phyloP scores from a whole-genome alignment of 2,329 filamentous ascomycete genomes.

The Parastagonospora avenae region DNA sequence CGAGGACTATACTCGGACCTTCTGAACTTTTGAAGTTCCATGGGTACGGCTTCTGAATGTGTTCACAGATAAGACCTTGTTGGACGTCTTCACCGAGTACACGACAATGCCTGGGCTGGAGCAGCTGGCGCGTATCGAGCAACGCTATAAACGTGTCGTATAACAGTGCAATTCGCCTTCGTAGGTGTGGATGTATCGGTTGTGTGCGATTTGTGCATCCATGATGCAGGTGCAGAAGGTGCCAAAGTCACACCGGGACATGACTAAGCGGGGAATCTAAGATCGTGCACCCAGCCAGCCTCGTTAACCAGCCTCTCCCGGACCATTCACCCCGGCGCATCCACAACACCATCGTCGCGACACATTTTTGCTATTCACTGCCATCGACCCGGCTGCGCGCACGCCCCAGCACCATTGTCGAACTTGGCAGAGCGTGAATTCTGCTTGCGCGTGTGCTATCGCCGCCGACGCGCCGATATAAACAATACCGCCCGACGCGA shows the following conservation, averaged over 20 bases:
- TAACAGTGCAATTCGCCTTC: not conserved
- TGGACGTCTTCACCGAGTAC: too few relatives aligned
- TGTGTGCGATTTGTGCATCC: too few relatives aligned
- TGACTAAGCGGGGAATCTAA: conserved; percentile 11
- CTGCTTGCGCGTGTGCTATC: conserved; percentile 27
- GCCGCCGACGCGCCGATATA: conserved; percentile 39
- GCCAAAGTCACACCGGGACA: not conserved
- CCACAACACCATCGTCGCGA: conserved; percentile 27
- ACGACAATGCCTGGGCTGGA: too few relatives aligned
- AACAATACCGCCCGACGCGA: conserved; percentile 36
- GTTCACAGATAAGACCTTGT: too few relatives aligned
- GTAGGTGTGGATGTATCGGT: too few relatives aligned
- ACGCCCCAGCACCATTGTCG: conserved; percentile 14
- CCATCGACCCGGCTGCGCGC: conserved; percentile 30
- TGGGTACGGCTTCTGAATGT: too few relatives aligned
- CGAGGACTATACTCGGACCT: too few relatives aligned
- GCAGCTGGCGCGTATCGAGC: too few relatives aligned
- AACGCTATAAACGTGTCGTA: too few relatives aligned
- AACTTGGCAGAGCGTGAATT: conserved; percentile 26
- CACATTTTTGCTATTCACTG: conserved; percentile 18
- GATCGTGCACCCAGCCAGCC: conserved; percentile 11
- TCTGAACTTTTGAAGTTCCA: too few relatives aligned
- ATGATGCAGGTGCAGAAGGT: not conserved
- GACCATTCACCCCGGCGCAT: conserved; percentile 24
- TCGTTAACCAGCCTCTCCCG: conserved; percentile 10